phyloP scores from a whole-genome alignment of 345 rosid genomes.

The sweet orange (Citrus sinensis) region DVS_A1.0 CM039163.1:39286001-39286500 shows the following conservation, averaged over 20 bases:
- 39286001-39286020: background rate
- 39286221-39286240: constrained; percentile 44
- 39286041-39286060: background rate
- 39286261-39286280: constrained; percentile 49
- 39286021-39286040: background rate
- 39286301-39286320: constrained; percentile 37
- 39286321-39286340: constrained; percentile 45
- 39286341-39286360: constrained; percentile 46
- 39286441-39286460: background rate
- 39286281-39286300: constrained; percentile 45
- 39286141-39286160: constrained; percentile 28
- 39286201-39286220: constrained; percentile 40
- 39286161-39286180: constrained; percentile 43
- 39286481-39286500: background rate
- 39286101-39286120: background rate
- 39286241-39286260: constrained; percentile 42
- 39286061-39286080: background rate
- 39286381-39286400: constrained; percentile 39
- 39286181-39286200: constrained; percentile 39
- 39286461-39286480: background rate
- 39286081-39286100: background rate
- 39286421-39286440: background rate
- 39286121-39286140: background rate
- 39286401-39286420: constrained; percentile 22
- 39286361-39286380: constrained; percentile 31